phyloP scores from a whole-genome alignment of 768 basidiomycete genomes.

The Russula emetica region DNA sequence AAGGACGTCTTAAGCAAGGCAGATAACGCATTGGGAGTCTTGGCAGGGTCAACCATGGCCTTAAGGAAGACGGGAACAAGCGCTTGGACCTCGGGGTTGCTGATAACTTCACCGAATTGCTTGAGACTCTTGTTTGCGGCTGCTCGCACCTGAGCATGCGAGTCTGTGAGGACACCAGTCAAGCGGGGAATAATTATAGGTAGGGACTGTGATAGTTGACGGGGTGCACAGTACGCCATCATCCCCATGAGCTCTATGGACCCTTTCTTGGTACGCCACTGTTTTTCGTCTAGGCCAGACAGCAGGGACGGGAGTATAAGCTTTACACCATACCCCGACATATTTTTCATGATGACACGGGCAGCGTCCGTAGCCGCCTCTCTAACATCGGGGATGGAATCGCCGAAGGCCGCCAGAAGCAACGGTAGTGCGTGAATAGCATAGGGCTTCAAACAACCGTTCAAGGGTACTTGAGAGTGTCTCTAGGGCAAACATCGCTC shows the following conservation, averaged over 20 bases:
- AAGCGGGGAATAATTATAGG: slow-evolving; percentile 96
- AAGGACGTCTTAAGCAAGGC: slow-evolving; percentile 91
- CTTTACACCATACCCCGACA: slow-evolving; percentile 95
- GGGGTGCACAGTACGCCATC: slow-evolving; percentile 98
- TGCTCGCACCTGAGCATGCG: slow-evolving; percentile 90
- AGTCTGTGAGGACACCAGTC: slow-evolving; percentile 92
- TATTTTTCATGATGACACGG: slow-evolving; percentile 89
- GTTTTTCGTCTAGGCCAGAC: slow-evolving; percentile 92
- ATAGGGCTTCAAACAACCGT: slow-evolving; percentile 93
- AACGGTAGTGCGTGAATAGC: slow-evolving; percentile 79
- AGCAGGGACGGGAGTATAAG: slow-evolving; percentile 87
- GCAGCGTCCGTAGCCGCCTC: slow-evolving; percentile 92
- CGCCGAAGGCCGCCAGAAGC: slow-evolving; percentile 81
- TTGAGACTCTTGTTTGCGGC: slow-evolving; percentile 95
- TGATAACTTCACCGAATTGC: slow-evolving; percentile 97
- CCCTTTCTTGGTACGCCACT: slow-evolving; percentile 97
- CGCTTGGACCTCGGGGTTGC: slow-evolving; percentile 92
- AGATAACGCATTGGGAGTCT: slow-evolving; percentile 81
- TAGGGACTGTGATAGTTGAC: slow-evolving; percentile 88
- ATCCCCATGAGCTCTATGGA: slow-evolving; percentile 95
- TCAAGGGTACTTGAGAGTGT: slow-evolving; percentile 83
- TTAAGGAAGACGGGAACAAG: slow-evolving; percentile 87
- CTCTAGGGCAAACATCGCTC: slow-evolving; percentile 93
- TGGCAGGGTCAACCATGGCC: slow-evolving; percentile 91
- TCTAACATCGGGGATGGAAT: slow-evolving; percentile 79